A percentile compares a stretch with the other conserved stretches of the same genome.
Evolutionary conservation across 2,329 filamentous ascomycete species (phyloP).

Genomic region (Ampelomyces quisqualis): DNA sequence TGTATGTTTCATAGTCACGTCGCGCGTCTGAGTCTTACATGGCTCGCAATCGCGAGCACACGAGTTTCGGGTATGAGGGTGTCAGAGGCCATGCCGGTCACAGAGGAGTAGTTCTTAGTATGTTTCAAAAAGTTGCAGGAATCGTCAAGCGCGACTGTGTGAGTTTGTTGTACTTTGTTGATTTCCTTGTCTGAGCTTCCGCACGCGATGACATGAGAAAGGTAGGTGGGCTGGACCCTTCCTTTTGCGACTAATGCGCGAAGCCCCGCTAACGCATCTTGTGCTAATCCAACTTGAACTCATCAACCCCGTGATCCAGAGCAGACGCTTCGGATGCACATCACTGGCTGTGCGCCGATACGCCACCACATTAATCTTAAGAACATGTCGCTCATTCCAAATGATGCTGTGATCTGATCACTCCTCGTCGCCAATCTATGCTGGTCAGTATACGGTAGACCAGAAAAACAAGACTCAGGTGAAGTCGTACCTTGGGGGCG

Average conservation of each 20-base stretch:
- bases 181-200: slow-evolving; percentile 39
- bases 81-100: slow-evolving; percentile 37
- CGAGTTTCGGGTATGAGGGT: slow-evolving; percentile 59
- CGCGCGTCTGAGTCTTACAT: slow-evolving; percentile 65
- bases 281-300: slow-evolving; percentile 20
- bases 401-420: slow-evolving; percentile 39
- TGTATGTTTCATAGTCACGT: slow-evolving; percentile 11
- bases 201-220: slow-evolving; percentile 36
- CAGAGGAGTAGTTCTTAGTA: slow-evolving; percentile 10
- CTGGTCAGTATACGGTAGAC: slow-evolving; percentile 39
- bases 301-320: slow-evolving; percentile 17
- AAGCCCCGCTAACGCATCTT: slow-evolving; percentile 16
- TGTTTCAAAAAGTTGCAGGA: slow-evolving; percentile 5
- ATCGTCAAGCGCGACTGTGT: slow-evolving; percentile 8
- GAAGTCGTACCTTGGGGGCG: slow-evolving; percentile 79
- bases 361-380: slow-evolving; percentile 27
- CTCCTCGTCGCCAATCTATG: slow-evolving; percentile 69
- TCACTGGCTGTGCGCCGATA: slow-evolving; percentile 27
- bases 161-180: slow-evolving; percentile 29
- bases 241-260: slow-evolving; percentile 21
- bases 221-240: slow-evolving; percentile 30
- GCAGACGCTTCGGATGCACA: slow-evolving; percentile 30
- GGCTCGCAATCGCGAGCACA: slow-evolving; percentile 87
- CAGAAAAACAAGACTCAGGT: background rate
- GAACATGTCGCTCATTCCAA: slow-evolving; percentile 29